phyloP scores from a whole-genome alignment of 1,139 yeast genomes.

The Yamadazyma jaroonii region DNA sequence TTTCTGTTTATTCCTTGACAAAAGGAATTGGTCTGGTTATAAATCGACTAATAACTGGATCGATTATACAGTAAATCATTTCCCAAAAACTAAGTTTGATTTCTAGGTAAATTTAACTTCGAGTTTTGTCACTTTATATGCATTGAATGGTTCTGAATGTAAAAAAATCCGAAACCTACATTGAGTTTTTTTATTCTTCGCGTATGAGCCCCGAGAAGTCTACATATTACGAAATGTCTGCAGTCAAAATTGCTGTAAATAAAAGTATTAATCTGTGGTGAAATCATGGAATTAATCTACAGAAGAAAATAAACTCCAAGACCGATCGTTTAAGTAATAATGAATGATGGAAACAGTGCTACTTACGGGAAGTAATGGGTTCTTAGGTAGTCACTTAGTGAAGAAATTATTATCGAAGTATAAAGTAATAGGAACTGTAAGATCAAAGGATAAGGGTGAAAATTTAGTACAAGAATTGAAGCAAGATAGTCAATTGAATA shows the following conservation, averaged over 20 bases:
- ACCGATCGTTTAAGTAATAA: background rate
- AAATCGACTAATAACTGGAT: too few species aligned
- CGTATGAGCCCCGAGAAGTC: background rate
- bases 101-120: too few species aligned
- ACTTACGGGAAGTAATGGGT: slow-evolving; percentile 41
- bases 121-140: too few species aligned
- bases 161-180: too few species aligned
- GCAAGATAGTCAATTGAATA: slow-evolving; percentile 12
- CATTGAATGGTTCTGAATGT: too few species aligned
- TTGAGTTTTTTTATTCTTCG: too few species aligned
- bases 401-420: slow-evolving; percentile 34
- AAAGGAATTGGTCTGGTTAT: too few species aligned
- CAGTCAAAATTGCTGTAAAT: too few species aligned
- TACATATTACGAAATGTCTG: slow-evolving; percentile 1
- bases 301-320: background rate
- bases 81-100: too few species aligned
- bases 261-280: background rate
- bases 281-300: background rate
- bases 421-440: slow-evolving; percentile 57
- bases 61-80: too few species aligned
- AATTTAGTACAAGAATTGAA: slow-evolving; percentile 19
- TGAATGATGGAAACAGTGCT: slow-evolving; percentile 20
- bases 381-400: slow-evolving; percentile 35
- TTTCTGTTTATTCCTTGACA: too few species aligned
- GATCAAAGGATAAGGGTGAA: slow-evolving; percentile 51